A percentile compares a stretch with the other conserved stretches of the same genome.
Conservation (phyloP, 2,329 filamentous ascomycete genomes). For the Waltergamsia citrina region DNA sequence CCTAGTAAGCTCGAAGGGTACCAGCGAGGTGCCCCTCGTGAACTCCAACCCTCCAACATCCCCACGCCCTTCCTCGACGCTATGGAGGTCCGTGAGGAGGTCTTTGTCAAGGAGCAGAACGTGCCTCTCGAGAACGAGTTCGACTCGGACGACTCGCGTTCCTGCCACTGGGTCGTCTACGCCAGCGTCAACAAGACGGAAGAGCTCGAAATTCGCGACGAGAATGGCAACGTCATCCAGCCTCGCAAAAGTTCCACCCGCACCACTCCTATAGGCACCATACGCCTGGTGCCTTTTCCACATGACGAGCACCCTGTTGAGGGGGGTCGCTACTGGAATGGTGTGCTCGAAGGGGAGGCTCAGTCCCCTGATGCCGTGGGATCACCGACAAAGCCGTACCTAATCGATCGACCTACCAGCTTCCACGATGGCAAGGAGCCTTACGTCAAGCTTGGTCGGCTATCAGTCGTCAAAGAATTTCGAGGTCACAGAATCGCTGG, state of each 20-base stretch:
- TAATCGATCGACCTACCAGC: constrained; percentile 33
- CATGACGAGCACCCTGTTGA: constrained; percentile 54
- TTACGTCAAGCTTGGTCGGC: constrained; percentile 72
- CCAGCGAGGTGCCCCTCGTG: constrained; percentile 25
- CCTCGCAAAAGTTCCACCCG: constrained; percentile 33
- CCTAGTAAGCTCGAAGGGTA: constrained; percentile 41
- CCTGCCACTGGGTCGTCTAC: constrained; percentile 86
- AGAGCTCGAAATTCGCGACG: constrained; percentile 32
- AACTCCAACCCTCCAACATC: constrained; percentile 33
- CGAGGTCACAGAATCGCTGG: constrained; percentile 56
- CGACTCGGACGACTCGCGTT: constrained; percentile 69
- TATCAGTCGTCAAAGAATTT: constrained; percentile 60
- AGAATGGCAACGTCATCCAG: constrained; percentile 26
- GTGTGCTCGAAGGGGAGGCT: constrained; percentile 21
- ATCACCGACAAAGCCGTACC: constrained; percentile 10
- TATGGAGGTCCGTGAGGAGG: constrained; percentile 50
- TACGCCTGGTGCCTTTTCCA: constrained; percentile 75
- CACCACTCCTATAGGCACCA: constrained; percentile 54
- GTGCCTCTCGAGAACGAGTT: constrained; percentile 60
- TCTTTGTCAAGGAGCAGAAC: constrained; percentile 52
- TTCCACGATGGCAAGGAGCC: constrained; percentile 56
- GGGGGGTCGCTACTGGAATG: constrained; percentile 38
- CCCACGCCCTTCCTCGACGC: constrained; percentile 52
- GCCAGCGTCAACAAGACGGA: constrained; percentile 45
- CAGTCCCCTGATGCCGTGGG: neutral